Base-by-base conservation (phyloP, 1,284 basidiomycete genomes). In the Mycena citricolor region DNA sequence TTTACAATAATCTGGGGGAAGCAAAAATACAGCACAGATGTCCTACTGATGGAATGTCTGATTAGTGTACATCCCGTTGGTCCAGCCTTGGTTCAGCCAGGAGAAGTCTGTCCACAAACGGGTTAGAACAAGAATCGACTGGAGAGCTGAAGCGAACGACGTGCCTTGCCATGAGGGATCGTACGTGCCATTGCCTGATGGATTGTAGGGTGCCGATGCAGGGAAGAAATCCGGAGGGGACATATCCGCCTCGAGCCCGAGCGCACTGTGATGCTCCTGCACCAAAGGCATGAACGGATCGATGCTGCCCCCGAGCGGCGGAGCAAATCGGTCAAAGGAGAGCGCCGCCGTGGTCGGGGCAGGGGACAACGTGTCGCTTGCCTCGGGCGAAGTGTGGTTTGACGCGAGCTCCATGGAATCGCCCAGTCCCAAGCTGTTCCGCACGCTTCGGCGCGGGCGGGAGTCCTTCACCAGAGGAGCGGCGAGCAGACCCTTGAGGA, bases 401-500 rank as follows among this genome's bases (percentile, higher is more conserved):
- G 60, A 63, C 30, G 58, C 44, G 13, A 51, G 48, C 13, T 57
- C 42, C 1, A 57, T 50, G 13, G 54, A 32, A 10, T 54, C 58
- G 44, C 56, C 32, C 52, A 53, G 19, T 46, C 42, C 41, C 54
- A 55, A 45, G 56, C 63, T 38, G 37, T 33, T 35, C 35, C 52
- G 29, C 52, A 49, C n/a, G 32, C 44, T 44, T 20, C 47, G 33
- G 42, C 48, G 42, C 47, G 42, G 31, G 14, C 53, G 54, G 31
- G 74, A 69, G 8, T 70, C 59, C 34, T 68, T 68, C 8, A 76
- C 73, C 56, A 70, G 70, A 11, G 81, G 74, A 12, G 71, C 72
- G 23, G 73, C 73, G n/a, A 90, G 73, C 2, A 89, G 73, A 23
- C 80, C 76, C 34, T 76, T 72, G 25, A 90, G 69, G 74, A 89